A percentile compares a stretch with the other conserved stretches of the same genome.
Evolutionary conservation across 1,139 yeast genomes (phyloP).

Genomic region (Yamadazyma blattariae): DNA sequence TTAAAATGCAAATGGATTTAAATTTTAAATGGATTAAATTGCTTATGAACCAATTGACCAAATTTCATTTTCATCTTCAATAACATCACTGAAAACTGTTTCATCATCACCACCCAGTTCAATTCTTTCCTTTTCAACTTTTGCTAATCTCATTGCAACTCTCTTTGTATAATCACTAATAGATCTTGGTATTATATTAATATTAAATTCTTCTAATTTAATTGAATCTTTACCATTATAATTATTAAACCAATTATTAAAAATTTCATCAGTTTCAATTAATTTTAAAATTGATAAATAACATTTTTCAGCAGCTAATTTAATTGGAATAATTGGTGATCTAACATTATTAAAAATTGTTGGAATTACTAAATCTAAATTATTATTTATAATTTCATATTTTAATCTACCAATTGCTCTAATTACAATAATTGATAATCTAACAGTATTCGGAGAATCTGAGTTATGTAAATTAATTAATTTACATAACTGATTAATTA

Average conservation of each 20-base stretch:
- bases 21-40: too few relatives aligned
- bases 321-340: slow-evolving; percentile 83
- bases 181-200: slow-evolving; percentile 64
- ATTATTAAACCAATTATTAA: slow-evolving; percentile 57
- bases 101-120: slow-evolving; percentile 91
- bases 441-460: slow-evolving; percentile 73
- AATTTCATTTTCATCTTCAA: slow-evolving; percentile 82
- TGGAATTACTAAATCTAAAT: slow-evolving; percentile 61
- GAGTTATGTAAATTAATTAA: slow-evolving; percentile 53
- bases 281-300: slow-evolving; percentile 69
- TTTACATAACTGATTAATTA: slow-evolving; percentile 50
- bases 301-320: slow-evolving; percentile 92
- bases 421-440: slow-evolving; percentile 72
- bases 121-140: slow-evolving; percentile 80
- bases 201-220: slow-evolving; percentile 39
- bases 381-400: slow-evolving; percentile 48
- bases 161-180: slow-evolving; percentile 85
- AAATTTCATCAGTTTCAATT: slow-evolving; percentile 69
- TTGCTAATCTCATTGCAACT: slow-evolving; percentile 80
- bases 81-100: slow-evolving; percentile 77
- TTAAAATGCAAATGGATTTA: too few relatives aligned
- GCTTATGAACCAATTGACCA: slow-evolving; percentile 70
- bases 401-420: slow-evolving; percentile 72
- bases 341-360: slow-evolving; percentile 80
- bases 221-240: slow-evolving; percentile 24